Evolutionary conservation across 2,329 filamentous ascomycete genomes (phyloP).

Genomic region (Coniochaeta sp.): DNA sequence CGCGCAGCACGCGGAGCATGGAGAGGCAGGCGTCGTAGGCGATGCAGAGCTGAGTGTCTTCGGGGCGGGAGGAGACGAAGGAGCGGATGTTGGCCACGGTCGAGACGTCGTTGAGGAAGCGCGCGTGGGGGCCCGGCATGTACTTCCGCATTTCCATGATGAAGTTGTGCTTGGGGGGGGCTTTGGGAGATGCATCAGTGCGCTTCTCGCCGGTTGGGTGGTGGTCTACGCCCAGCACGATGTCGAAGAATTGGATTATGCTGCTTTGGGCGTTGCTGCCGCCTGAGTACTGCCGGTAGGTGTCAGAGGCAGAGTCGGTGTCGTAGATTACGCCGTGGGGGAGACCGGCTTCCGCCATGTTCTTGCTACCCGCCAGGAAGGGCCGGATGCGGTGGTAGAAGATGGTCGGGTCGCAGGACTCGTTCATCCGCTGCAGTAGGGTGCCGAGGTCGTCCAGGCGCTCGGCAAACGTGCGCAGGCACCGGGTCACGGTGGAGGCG

Average conservation of each 20-base stretch:
- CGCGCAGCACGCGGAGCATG: conserved; percentile 63
- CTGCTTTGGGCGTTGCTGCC: conserved; percentile 97
- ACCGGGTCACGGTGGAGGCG: conserved; percentile 62
- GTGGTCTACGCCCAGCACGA: conserved; percentile 83
- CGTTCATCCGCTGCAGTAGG: conserved; percentile 84
- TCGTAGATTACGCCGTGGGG: conserved; percentile 86
- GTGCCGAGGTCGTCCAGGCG: conserved; percentile 75
- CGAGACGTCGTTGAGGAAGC: conserved; percentile 77
- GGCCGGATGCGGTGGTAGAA: conserved; percentile 97
- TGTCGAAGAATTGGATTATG: conserved; percentile 94
- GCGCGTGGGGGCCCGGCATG: conserved; percentile 89
- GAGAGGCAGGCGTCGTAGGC: conserved; percentile 88
- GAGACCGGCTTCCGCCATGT: conserved; percentile 91
- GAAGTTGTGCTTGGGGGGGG: conserved; percentile 70
- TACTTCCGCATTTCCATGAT: conserved; percentile 95
- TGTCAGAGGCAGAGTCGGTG: conserved; percentile 59
- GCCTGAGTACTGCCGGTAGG: conserved; percentile 80
- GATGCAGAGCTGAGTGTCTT: conserved; percentile 60
- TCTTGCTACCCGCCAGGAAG: conserved; percentile 92
- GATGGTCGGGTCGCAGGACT: conserved; percentile 86
- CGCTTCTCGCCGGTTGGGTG: conserved; percentile 75
- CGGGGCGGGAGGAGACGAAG: conserved; percentile 60
- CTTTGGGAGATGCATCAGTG: conserved; percentile 31
- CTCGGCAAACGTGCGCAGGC: conserved; percentile 78
- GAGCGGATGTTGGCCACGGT: conserved; percentile 79